Conservation (phyloP, 768 basidiomycete genomes). For the Pleurotus tuber-regium region DNA sequence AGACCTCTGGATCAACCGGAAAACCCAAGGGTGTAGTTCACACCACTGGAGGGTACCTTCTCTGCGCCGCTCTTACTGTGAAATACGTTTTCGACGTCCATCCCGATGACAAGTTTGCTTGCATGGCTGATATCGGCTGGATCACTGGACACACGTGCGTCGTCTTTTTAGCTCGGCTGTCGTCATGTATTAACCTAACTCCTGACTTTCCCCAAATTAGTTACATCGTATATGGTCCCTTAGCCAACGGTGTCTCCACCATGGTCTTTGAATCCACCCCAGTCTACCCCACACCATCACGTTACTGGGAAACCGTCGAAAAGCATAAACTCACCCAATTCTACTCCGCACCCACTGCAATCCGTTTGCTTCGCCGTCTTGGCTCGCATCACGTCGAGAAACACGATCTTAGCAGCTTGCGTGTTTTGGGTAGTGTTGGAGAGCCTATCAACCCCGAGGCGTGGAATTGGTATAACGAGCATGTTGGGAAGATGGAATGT, state of each 20-base stretch:
- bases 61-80: conserved; percentile 87
- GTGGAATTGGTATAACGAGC: conserved; percentile 98
- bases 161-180: conserved; percentile 1
- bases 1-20: conserved; percentile 94
- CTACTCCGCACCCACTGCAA: conserved; percentile 94
- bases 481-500: conserved; percentile 84
- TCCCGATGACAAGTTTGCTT: conserved; percentile 90
- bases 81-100: conserved; percentile 99
- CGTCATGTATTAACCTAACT: conserved; percentile 9
- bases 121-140: conserved; percentile 99
- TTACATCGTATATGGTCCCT: conserved; percentile 95
- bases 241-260: conserved; percentile 80
- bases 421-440: conserved; percentile 90
- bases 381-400: conserved; percentile 84
- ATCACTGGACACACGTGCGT: conserved; percentile 90
- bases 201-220: conserved; percentile 29
- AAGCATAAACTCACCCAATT: conserved; percentile 94
- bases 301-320: conserved; percentile 96
- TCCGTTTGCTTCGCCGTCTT: conserved; percentile 78
- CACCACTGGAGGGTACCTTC: conserved; percentile 86
- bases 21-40: conserved; percentile 98
- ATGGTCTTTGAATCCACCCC: conserved; percentile 96
- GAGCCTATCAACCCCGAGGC: conserved; percentile 99
- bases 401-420: conserved; percentile 77
- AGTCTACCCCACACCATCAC: conserved; percentile 91